Evolutionary conservation across 495 filamentous ascomycete species (phyloP).

Genomic region (Ascobolus immersus): DNA sequence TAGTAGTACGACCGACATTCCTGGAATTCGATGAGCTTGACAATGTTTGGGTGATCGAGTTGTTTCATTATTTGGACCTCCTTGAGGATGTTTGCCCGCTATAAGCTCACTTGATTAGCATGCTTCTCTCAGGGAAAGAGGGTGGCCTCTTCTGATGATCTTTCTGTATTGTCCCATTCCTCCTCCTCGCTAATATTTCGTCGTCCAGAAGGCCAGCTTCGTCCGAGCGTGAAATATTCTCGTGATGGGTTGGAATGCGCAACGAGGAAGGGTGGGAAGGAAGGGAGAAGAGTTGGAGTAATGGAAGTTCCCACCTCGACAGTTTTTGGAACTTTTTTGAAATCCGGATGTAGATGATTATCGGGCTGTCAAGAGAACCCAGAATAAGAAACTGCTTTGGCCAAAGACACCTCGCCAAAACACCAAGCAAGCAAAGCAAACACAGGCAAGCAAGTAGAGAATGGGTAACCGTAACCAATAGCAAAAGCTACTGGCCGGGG

Average conservation of each 20-base stretch:
- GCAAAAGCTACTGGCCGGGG: not conserved
- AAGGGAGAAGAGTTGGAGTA: too few relatives aligned
- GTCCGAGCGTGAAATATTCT: too few relatives aligned
- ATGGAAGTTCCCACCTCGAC: conserved; percentile 99
- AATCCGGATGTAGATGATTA: conserved; percentile 73
- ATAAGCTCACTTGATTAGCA: conserved; percentile 3
- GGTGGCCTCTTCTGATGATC: too few relatives aligned
- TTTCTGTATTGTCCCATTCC: too few relatives aligned
- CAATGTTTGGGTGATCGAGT: conserved; percentile 82
- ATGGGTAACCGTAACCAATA: conserved; percentile 9
- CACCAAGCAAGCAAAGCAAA: conserved; percentile 10
- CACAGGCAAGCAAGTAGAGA: conserved; percentile 9
- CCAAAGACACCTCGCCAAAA: conserved; percentile 7
- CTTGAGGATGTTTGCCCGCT: conserved; percentile 93
- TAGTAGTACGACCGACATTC: conserved; percentile 92
- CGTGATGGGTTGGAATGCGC: too few relatives aligned
- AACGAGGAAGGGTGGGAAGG: too few relatives aligned
- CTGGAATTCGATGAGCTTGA: conserved; percentile 76
- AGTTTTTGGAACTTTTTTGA: conserved; percentile 78
- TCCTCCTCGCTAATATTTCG: too few relatives aligned
- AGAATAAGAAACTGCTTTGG: conserved; percentile 19
- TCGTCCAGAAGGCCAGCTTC: too few relatives aligned
- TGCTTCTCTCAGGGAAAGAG: too few relatives aligned
- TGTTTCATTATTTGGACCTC: conserved; percentile 98
- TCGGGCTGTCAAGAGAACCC: conserved; percentile 37